A percentile compares a stretch with the other conserved stretches of the same genome.
Evolutionary conservation across 345 rosid species (phyloP).

Genomic region (Populus davidiana): DNA sequence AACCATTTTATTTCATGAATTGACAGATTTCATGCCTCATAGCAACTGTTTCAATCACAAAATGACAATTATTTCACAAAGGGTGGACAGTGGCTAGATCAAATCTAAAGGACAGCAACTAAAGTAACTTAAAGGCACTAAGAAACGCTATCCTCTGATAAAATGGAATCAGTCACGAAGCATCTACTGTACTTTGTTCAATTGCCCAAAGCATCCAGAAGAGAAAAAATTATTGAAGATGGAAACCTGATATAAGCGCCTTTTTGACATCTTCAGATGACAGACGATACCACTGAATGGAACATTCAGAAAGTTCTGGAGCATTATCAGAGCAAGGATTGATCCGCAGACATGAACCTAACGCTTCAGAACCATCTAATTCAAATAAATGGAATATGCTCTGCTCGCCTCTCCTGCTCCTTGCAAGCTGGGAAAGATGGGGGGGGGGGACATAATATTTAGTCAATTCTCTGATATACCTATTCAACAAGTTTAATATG

Average conservation of each 20-base stretch:
- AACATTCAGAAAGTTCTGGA: conserved; percentile 68
- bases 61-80: not conserved
- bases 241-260: conserved; percentile 82
- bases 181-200: not conserved
- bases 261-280: conserved; percentile 68
- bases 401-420: conserved; percentile 57
- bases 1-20: not conserved
- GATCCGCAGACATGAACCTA: conserved; percentile 76
- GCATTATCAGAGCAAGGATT: conserved; percentile 59
- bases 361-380: conserved; percentile 77
- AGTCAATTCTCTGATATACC: not conserved
- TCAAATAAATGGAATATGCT: conserved; percentile 52
- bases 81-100: not conserved
- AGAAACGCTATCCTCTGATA: not conserved
- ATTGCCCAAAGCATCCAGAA: not conserved
- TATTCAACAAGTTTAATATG: not conserved
- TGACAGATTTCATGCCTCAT: not conserved
- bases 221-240: not conserved
- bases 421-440: conserved; percentile 49
- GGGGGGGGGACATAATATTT: conserved; percentile 6
- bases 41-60: not conserved
- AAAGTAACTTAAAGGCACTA: not conserved
- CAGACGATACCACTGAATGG: conserved; percentile 80
- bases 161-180: not conserved
- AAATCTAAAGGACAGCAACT: not conserved